A percentile compares a stretch with the other conserved stretches of the same genome.
Conservation (phyloP, 305 asterid species). For the Fraxinus latifolia region DNA sequence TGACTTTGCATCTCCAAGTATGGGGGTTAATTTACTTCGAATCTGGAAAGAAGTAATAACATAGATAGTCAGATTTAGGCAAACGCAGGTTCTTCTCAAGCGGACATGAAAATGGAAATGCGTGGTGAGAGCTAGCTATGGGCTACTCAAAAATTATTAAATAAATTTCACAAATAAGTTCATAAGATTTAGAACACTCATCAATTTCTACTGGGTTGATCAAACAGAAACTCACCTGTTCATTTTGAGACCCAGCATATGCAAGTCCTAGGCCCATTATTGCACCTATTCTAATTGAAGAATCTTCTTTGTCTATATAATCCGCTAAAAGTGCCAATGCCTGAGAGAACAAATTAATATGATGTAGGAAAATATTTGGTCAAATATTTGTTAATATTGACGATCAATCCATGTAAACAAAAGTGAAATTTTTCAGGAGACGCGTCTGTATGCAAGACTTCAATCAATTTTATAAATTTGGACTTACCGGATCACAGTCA, state of each 20-base stretch:
- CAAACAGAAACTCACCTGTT: slow-evolving; percentile 47
- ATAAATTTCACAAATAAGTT: not conserved
- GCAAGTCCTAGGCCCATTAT: slow-evolving; percentile 99
- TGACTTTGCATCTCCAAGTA: slow-evolving; percentile 73
- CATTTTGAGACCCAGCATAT: slow-evolving; percentile 91
- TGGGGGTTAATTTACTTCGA: slow-evolving; percentile 57
- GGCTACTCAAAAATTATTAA: not conserved
- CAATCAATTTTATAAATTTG: not conserved
- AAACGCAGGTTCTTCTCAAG: slow-evolving; percentile 10
- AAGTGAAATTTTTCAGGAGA: not conserved
- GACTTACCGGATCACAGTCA: slow-evolving; percentile 96
- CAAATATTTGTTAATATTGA: not conserved
- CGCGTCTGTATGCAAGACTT: not conserved
- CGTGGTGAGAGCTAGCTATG: not conserved
- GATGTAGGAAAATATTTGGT: slow-evolving; percentile 9
- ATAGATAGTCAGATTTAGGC: slow-evolving; percentile 13
- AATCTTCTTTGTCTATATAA: slow-evolving; percentile 72
- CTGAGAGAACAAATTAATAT: slow-evolving; percentile 37
- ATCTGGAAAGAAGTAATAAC: slow-evolving; percentile 44
- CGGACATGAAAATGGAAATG: not conserved
- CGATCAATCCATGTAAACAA: not conserved
- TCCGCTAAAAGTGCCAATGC: slow-evolving; percentile 88
- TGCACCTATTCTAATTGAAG: slow-evolving; percentile 86
- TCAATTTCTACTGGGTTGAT: slow-evolving; percentile 1
- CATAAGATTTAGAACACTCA: not conserved